These are phyloP conservation scores for Aspergillus sp. DNA, from an alignment of 2,329 filamentous ascomycete genomes.

Conservation along the genomic window DNA sequence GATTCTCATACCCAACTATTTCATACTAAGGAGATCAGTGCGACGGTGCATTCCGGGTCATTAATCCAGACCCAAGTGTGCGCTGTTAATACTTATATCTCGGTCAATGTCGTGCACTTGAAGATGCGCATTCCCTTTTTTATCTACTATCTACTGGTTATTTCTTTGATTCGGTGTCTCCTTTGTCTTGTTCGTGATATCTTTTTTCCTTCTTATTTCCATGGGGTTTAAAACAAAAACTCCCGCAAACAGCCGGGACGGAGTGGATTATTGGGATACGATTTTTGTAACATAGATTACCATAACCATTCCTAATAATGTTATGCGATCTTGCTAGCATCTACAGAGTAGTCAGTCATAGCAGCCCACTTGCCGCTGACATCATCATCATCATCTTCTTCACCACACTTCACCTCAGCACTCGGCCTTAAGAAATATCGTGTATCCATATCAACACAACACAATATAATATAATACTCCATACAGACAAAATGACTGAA, in stretches of 20 bases:
- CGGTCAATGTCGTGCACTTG: neutral
- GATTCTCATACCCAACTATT: conserved; percentile 7
- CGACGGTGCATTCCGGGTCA: neutral
- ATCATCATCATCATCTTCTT: conserved; percentile 18
- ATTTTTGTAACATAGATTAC: conserved; percentile 27
- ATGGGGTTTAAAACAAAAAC: neutral
- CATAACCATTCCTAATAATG: neutral
- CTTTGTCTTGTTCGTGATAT: neutral
- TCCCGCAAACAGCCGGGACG: neutral
- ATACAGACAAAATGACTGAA: conserved; percentile 9
- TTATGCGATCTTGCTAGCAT: neutral
- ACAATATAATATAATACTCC: neutral
- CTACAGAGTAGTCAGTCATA: neutral
- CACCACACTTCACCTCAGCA: conserved; percentile 3
- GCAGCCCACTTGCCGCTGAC: conserved; percentile 14
- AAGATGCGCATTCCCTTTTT: too few species aligned
- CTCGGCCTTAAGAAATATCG: neutral
- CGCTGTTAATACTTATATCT: conserved; percentile 3
- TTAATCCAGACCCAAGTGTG: neutral
- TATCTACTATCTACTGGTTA: conserved; percentile 10
- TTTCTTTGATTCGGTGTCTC: conserved; percentile 2
- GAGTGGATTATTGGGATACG: conserved; percentile 6
- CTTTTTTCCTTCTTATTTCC: neutral
- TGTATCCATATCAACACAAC: neutral
- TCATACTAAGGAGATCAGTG: neutral